A percentile compares a stretch with the other conserved stretches of the same genome.
phyloP scores from a whole-genome alignment of 2,329 filamentous ascomycete genomes.

The Botrytis byssoidea region DNA sequence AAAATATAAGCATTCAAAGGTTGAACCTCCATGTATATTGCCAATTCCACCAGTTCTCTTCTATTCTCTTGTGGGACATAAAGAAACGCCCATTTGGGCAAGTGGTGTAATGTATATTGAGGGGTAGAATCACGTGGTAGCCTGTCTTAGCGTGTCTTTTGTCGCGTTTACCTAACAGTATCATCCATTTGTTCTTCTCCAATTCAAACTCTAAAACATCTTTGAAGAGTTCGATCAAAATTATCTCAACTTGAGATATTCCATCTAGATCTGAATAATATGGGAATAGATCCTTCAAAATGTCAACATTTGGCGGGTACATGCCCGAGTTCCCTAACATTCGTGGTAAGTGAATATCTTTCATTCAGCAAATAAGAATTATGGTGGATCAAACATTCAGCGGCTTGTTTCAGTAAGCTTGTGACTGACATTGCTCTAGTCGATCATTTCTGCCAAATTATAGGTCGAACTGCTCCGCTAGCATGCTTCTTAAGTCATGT shows the following conservation, averaged over 20 bases:
- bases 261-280: background rate
- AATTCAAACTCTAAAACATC: background rate
- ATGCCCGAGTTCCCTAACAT: constrained; percentile 78
- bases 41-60: background rate
- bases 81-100: background rate
- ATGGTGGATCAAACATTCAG: background rate
- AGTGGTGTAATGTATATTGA: background rate
- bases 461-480: constrained; percentile 58
- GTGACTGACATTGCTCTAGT: constrained; percentile 48
- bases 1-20: background rate
- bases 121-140: background rate
- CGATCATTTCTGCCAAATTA: constrained; percentile 71
- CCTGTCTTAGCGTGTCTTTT: constrained; percentile 3
- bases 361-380: constrained; percentile 1
- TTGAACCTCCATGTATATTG: background rate
- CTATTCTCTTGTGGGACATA: background rate
- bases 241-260: background rate
- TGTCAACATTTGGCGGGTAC: constrained; percentile 77
- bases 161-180: background rate
- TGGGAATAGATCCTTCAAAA: constrained; percentile 38
- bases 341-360: constrained; percentile 49
- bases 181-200: background rate
- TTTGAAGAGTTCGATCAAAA: background rate
- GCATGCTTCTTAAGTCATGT: constrained; percentile 91
- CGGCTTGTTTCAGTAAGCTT: background rate